These are phyloP conservation scores for Friedmanniomyces endolithicus DNA, from an alignment of 495 filamentous ascomycete genomes.

Conservation along the genomic window DNA sequence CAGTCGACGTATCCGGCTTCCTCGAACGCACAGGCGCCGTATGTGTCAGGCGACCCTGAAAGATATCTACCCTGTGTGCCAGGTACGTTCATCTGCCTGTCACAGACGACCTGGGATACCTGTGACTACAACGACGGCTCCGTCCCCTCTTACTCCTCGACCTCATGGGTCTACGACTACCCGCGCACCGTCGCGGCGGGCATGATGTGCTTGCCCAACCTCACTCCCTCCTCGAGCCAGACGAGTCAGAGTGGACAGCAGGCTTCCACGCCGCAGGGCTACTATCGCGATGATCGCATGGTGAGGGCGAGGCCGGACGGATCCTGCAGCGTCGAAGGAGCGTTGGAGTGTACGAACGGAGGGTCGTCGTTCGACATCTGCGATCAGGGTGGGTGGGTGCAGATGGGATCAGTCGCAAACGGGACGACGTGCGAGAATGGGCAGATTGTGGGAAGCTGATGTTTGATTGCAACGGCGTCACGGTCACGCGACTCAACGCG, in stretches of 20 bases:
- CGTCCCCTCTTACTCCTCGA: neutral
- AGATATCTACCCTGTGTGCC: conserved; percentile 26
- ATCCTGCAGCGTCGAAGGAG: conserved; percentile 8
- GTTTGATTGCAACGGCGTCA: neutral
- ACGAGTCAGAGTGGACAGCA: conserved; percentile 15
- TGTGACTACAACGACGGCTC: conserved; percentile 16
- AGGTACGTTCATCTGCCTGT: conserved; percentile 28
- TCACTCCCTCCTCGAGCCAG: conserved; percentile 8
- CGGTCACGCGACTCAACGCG: too few species aligned
- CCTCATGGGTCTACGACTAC: conserved; percentile 18
- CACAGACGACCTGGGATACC: conserved; percentile 20
- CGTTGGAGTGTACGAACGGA: conserved; percentile 10
- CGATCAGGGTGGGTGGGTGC: conserved; percentile 15
- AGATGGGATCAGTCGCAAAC: conserved; percentile 13
- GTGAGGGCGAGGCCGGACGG: conserved; percentile 14
- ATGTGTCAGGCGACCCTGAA: conserved; percentile 14
- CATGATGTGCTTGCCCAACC: conserved; percentile 22
- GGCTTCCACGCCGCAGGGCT: conserved; percentile 13
- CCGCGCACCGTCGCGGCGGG: conserved; percentile 21
- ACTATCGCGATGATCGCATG: conserved; percentile 18
- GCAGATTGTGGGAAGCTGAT: conserved; percentile 8
- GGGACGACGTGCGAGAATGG: conserved; percentile 18
- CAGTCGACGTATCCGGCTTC: neutral
- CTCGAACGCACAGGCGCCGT: conserved; percentile 7
- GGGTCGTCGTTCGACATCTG: conserved; percentile 16